Conservation (phyloP, 1,139 yeast species). For the Hansenula anomala region DNA sequence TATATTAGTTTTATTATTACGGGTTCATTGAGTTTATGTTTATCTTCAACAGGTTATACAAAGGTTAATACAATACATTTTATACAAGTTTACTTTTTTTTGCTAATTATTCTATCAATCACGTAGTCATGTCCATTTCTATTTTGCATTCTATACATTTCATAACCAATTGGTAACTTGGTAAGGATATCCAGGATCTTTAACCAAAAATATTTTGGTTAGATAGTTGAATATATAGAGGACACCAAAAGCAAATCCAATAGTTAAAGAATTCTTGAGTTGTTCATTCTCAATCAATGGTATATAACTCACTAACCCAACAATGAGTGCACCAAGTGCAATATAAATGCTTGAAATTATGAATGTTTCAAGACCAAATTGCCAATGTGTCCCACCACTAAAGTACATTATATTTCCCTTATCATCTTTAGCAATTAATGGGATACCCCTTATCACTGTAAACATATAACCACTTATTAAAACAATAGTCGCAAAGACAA, state of each 20-base stretch:
- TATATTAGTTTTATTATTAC: neutral
- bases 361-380: conserved; percentile 63
- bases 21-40: neutral
- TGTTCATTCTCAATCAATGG: conserved; percentile 18
- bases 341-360: conserved; percentile 46
- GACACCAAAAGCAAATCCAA: conserved; percentile 21
- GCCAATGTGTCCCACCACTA: conserved; percentile 62
- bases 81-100: neutral
- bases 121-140: no score
- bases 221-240: conserved; percentile 30
- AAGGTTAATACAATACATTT: neutral
- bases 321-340: conserved; percentile 34
- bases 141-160: neutral
- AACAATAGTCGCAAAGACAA: conserved; percentile 36
- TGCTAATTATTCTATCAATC: no score
- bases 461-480: conserved; percentile 62
- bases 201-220: conserved; percentile 30
- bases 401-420: conserved; percentile 45
- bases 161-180: conserved; percentile 11
- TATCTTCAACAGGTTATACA: neutral
- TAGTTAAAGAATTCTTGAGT: conserved; percentile 15
- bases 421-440: conserved; percentile 51
- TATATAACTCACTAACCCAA: conserved; percentile 32
- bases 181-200: conserved; percentile 35
- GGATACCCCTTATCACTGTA: conserved; percentile 52